Base-by-base conservation (phyloP, 805 yeast species). In the Cyberlindnera amylophila region DNA sequence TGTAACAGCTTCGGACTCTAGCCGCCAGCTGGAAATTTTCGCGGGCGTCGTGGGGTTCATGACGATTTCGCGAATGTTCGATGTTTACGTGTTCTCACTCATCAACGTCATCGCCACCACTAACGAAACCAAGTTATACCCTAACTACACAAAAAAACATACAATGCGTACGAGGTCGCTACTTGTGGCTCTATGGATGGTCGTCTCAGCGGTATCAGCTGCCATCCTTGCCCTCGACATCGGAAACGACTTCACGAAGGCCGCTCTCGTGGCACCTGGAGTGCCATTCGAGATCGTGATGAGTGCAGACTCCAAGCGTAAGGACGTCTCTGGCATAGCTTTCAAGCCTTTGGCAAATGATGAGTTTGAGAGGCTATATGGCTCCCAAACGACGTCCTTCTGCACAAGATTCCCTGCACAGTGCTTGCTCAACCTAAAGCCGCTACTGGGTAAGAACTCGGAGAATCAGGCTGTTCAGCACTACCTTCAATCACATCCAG, bases 231-330 rank as follows among this genome's bases (percentile, higher is more conserved):
- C 96, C 17, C 70, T 93, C 31, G 99, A 93, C 61, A 81, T 74
- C 57, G 99, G 99, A 40, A 83, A 86, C 42, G 91, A 89, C 56
- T 85, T 71, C 68, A 77, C 89, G 18, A 93, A 93, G 61, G 88
- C 96, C 2, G 86, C 82, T 38, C 69, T 93, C 35, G 85, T 93
- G 32, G 96, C 96, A 0, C 97, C 97, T 0, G 87, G 89, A 11
- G 80, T 88, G 16, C 84, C 89, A 13, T 81, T 90, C 58, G 98
- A 93, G 57, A 75, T 93, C 32, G 82, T 93, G 12, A 68, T 93
- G 47, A 87, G 97, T 4, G 82, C 87, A 19, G 98, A 93, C 55
- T 83, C 96, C 3, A 87, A 89, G 64, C 74, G 99, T 44, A 93
- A 93, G 61, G 98, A 91, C 55, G 69, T 81, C 4, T 75, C 90